Evolutionary conservation across 192 early-diverging fungal genomes (phyloP).

Genomic region (Coemansia sp.): DNA sequence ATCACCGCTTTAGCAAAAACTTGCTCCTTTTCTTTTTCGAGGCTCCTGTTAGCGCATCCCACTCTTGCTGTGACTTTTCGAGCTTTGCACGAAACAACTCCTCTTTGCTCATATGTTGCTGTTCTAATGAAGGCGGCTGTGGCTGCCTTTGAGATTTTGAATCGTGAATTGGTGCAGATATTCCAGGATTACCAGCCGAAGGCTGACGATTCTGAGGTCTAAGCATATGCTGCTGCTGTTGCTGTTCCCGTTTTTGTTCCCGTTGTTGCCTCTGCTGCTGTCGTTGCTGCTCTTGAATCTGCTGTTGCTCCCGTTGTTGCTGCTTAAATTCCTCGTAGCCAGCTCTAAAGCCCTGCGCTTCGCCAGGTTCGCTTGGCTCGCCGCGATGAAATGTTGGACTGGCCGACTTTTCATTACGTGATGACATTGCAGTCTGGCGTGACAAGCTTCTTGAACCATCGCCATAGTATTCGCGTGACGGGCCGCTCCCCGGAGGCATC

Average conservation of each 20-base stretch:
- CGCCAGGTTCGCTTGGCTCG: conserved; percentile 11
- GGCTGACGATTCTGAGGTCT: background rate
- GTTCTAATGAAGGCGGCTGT: background rate
- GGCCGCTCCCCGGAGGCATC: conserved; percentile 8
- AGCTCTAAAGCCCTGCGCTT: conserved; percentile 32
- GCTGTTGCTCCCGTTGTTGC: conserved; percentile 30
- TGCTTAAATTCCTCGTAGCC: conserved; percentile 49
- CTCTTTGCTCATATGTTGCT: conserved; percentile 32
- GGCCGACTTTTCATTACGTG: conserved; percentile 15
- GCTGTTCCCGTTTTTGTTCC: background rate
- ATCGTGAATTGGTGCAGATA: background rate
- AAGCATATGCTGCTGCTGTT: background rate
- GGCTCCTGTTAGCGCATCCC: conserved; percentile 31
- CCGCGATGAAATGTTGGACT: conserved; percentile 16
- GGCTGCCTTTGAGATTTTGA: conserved; percentile 16
- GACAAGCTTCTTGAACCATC: conserved; percentile 1
- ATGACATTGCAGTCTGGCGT: background rate
- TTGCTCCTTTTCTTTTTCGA: conserved; percentile 41
- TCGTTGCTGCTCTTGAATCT: conserved; percentile 33
- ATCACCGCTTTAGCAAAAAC: conserved; percentile 21
- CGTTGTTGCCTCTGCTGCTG: conserved; percentile 5
- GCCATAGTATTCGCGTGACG: conserved; percentile 13
- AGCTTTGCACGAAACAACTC: conserved; percentile 52
- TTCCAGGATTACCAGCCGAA: background rate
- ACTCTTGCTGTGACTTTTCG: conserved; percentile 49